Conservation (phyloP, 2,329 filamentous ascomycete species). For the Botryotinia calthae region DNA sequence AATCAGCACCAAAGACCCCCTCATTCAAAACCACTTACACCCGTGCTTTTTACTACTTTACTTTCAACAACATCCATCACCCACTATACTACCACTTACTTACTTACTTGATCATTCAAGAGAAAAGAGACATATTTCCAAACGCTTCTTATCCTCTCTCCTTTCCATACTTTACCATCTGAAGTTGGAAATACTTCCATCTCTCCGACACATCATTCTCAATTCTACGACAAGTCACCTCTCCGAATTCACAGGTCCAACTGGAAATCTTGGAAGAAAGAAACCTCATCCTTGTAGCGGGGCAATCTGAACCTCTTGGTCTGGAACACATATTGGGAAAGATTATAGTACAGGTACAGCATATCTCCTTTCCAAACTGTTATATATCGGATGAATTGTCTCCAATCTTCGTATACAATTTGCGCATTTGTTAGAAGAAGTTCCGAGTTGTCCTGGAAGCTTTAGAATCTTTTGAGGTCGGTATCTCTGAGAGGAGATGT, state of each 20-base stretch:
- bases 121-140: neutral
- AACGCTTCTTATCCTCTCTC: neutral
- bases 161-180: neutral
- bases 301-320: slow-evolving; percentile 14
- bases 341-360: slow-evolving; percentile 16
- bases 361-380: neutral
- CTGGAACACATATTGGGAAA: slow-evolving; percentile 14
- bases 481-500: neutral
- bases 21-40: neutral
- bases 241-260: neutral
- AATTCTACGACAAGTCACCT: neutral
- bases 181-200: neutral
- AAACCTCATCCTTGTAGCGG: slow-evolving; percentile 19
- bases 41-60: neutral
- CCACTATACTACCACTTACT: neutral
- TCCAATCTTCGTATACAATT: neutral
- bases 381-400: neutral
- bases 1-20: slow-evolving; percentile 2
- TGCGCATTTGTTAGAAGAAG: neutral
- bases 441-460: slow-evolving; percentile 24
- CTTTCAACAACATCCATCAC: neutral
- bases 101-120: neutral
- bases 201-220: neutral
- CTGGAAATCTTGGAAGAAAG: neutral
- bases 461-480: slow-evolving; percentile 1